A percentile compares a stretch with the other conserved stretches of the same genome.
These are phyloP conservation scores for Fusarium coicis DNA, from an alignment of 2,329 filamentous ascomycete species.

Conservation along the genomic window DNA sequence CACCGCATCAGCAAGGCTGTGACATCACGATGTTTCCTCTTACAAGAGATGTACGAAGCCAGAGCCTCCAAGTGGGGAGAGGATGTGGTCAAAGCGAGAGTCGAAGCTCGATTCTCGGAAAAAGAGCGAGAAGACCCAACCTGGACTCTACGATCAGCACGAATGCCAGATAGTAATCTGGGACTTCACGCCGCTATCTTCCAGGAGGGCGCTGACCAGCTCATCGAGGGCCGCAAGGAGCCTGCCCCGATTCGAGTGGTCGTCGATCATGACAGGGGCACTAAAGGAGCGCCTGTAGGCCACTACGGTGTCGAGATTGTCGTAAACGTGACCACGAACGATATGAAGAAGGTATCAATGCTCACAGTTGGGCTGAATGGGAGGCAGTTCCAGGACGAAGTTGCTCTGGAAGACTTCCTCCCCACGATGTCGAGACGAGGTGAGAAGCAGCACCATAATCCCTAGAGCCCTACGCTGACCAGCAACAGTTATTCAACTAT, in stretches of 20 bases:
- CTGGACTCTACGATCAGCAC: slow-evolving; percentile 82
- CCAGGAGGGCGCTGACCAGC: slow-evolving; percentile 72
- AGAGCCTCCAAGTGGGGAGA: slow-evolving; percentile 82
- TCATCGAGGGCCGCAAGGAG: slow-evolving; percentile 72
- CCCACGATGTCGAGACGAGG: slow-evolving; percentile 78
- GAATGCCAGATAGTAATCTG: slow-evolving; percentile 69
- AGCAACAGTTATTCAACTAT: slow-evolving; percentile 73
- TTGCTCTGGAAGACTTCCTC: slow-evolving; percentile 78
- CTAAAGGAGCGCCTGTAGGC: slow-evolving; percentile 72
- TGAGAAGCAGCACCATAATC: slow-evolving; percentile 54
- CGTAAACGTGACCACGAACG: slow-evolving; percentile 68
- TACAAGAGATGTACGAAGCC: slow-evolving; percentile 81
- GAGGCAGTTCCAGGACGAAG: slow-evolving; percentile 77
- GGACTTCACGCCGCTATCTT: slow-evolving; percentile 75
- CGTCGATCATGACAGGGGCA: slow-evolving; percentile 75
- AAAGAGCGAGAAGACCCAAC: slow-evolving; percentile 81
- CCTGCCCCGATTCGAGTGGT: slow-evolving; percentile 77
- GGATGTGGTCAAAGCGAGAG: slow-evolving; percentile 85
- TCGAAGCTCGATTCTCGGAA: slow-evolving; percentile 87
- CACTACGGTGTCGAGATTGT: slow-evolving; percentile 79
- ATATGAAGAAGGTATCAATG: slow-evolving; percentile 61
- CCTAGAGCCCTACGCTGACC: slow-evolving; percentile 47
- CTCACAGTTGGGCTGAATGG: slow-evolving; percentile 73
- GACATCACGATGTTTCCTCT: slow-evolving; percentile 74
- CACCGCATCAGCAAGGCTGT: slow-evolving; percentile 57